These are phyloP conservation scores for Noccaea bulbosa DNA, from an alignment of 345 rosid species.

Conservation along the genomic window DNA sequence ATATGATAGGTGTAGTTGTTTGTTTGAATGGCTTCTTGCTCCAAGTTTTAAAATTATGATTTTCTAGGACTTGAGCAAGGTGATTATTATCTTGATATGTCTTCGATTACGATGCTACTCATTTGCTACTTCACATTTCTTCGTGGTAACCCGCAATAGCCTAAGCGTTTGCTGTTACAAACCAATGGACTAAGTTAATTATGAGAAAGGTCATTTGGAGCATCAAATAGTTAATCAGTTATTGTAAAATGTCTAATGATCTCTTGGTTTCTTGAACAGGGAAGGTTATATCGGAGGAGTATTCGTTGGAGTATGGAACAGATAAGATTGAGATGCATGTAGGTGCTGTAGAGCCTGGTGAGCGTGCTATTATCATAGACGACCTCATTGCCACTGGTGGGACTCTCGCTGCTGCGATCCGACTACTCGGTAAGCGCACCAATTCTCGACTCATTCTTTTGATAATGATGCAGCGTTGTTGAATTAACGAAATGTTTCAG, in stretches of 20 bases:
- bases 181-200: not conserved
- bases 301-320: constrained; percentile 94
- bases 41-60: not conserved
- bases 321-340: constrained; percentile 97
- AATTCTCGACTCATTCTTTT: no score
- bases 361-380: constrained; percentile 81
- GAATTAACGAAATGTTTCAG: not conserved
- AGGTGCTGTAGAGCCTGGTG: constrained; percentile 92
- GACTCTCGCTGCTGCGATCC: constrained; percentile 88
- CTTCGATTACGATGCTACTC: not conserved
- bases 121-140: constrained; percentile 1
- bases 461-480: not conserved
- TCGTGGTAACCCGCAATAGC: constrained; percentile 10
- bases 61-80: not conserved
- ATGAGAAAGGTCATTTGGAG: not conserved
- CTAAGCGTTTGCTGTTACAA: not conserved
- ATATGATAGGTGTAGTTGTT: not conserved
- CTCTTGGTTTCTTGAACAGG: constrained; percentile 51
- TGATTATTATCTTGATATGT: not conserved
- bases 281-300: constrained; percentile 87
- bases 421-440: constrained; percentile 71
- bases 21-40: constrained; percentile 6
- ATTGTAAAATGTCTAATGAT: not conserved
- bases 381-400: constrained; percentile 99
- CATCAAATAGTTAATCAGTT: not conserved